Evolutionary conservation across 805 yeast species (phyloP).

Genomic region (Ogataea methanolica): DNA sequence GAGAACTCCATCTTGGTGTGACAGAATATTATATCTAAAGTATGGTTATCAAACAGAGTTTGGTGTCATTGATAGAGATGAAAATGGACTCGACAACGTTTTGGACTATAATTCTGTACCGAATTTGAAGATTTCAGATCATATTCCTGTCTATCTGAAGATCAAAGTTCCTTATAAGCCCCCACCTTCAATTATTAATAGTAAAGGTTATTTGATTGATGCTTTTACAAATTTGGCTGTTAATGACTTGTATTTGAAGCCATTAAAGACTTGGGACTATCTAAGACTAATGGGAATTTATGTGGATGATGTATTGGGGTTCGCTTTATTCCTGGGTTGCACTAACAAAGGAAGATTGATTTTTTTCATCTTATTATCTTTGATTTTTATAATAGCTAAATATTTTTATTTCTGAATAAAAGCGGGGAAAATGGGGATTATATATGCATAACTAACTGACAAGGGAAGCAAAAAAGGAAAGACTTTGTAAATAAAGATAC

Average conservation of each 20-base stretch:
- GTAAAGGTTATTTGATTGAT: constrained; percentile 24
- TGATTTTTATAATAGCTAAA: constrained; percentile 6
- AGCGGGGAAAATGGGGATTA: too few species aligned
- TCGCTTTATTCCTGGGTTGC: constrained; percentile 9
- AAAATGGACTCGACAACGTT: constrained; percentile 11
- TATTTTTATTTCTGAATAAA: not conserved
- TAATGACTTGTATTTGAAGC: constrained; percentile 23
- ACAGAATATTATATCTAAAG: constrained; percentile 60
- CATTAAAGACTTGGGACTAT: constrained; percentile 17
- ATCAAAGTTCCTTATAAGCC: constrained; percentile 45
- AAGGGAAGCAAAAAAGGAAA: too few species aligned
- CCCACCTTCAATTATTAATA: constrained; percentile 31
- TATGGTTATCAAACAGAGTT: constrained; percentile 28
- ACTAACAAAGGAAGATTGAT: constrained; percentile 21
- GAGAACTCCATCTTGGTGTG: constrained; percentile 88
- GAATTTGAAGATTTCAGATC: constrained; percentile 61
- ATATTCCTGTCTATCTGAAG: constrained; percentile 65
- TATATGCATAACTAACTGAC: too few species aligned
- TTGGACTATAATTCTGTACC: constrained; percentile 46
- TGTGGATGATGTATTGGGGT: constrained; percentile 17
- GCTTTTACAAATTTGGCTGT: constrained; percentile 18
- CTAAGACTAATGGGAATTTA: constrained; percentile 10
- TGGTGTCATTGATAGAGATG: not conserved
- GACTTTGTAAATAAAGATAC: too few species aligned
- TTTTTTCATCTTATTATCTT: constrained; percentile 2